Percentiles rank a stretch among this genome's conserved stretches.
phyloP scores from a whole-genome alignment of 345 rosid species.

The Syzygium grande region DNA sequence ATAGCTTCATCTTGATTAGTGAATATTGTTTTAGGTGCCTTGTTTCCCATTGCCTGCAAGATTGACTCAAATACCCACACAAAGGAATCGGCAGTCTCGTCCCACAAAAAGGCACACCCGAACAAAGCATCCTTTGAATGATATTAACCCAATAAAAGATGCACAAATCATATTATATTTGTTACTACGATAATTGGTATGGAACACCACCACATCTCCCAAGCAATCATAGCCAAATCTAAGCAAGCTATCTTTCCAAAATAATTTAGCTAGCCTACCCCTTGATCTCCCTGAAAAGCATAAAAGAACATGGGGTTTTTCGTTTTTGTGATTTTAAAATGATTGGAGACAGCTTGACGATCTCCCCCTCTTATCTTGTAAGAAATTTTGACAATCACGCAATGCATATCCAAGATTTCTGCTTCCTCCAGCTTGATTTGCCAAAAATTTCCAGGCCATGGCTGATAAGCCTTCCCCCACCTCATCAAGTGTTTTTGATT shows the following conservation, averaged over 20 bases:
- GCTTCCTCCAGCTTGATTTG: not conserved
- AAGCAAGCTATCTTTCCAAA: not conserved
- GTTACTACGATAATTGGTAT: not conserved
- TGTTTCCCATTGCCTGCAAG: not conserved
- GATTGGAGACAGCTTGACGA: not conserved
- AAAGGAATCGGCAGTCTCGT: not conserved
- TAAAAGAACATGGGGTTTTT: not conserved
- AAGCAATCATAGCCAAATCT: not conserved
- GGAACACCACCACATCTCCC: not conserved
- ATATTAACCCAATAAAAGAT: not conserved
- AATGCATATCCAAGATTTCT: not conserved
- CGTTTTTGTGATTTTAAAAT: not conserved
- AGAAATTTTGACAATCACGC: not conserved
- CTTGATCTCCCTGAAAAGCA: not conserved
- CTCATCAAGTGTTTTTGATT: too few species aligned
- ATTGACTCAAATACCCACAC: not conserved
- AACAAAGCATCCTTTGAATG: not conserved
- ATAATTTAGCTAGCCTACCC: not conserved
- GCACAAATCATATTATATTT: not conserved
- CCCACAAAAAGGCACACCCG: not conserved
- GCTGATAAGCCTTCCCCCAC: not conserved
- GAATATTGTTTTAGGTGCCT: not conserved
- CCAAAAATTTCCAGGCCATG: not conserved
- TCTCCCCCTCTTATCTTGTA: not conserved
- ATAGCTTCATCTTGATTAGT: not conserved